Percentiles rank a stretch among this genome's conserved stretches.
Evolutionary conservation across 1,139 yeast genomes (phyloP).

Genomic region (Blastobotrys ciferrii): DNA sequence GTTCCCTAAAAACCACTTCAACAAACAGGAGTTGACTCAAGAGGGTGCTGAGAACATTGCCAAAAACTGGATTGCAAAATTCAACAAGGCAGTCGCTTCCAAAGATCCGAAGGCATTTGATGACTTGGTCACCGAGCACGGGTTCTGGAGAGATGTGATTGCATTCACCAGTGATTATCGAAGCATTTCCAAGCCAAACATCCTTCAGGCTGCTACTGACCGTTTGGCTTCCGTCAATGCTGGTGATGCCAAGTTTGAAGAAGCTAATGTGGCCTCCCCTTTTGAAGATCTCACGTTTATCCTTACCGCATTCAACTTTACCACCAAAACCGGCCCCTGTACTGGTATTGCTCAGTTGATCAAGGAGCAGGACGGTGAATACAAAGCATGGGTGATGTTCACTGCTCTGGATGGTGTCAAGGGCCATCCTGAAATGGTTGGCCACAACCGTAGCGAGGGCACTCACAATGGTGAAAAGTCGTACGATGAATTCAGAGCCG

Average conservation of each 20-base stretch:
- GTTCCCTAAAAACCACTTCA: slow-evolving; percentile 14
- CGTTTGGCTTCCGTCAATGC: slow-evolving; percentile 17
- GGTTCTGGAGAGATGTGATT: slow-evolving; percentile 26
- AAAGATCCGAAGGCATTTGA: slow-evolving; percentile 19
- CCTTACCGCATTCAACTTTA: slow-evolving; percentile 19
- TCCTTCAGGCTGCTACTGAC: slow-evolving; percentile 26
- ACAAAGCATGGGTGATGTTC: slow-evolving; percentile 39
- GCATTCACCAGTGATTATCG: slow-evolving; percentile 27
- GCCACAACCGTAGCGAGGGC: slow-evolving; percentile 40
- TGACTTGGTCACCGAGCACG: slow-evolving; percentile 18
- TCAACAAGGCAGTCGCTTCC: slow-evolving; percentile 17
- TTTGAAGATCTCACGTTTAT: slow-evolving; percentile 20
- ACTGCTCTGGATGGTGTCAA: slow-evolving; percentile 40
- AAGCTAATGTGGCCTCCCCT: slow-evolving; percentile 21
- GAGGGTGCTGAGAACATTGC: slow-evolving; percentile 14
- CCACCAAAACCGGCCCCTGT: slow-evolving; percentile 18
- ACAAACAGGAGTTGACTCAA: slow-evolving; percentile 9
- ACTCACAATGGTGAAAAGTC: slow-evolving; percentile 12
- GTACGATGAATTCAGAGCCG: slow-evolving; percentile 25
- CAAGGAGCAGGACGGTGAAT: slow-evolving; percentile 28
- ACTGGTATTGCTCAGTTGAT: slow-evolving; percentile 17
- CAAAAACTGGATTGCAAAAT: slow-evolving; percentile 16
- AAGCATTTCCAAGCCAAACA: slow-evolving; percentile 23
- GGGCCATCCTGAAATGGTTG: slow-evolving; percentile 38
- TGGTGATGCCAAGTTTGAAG: slow-evolving; percentile 12